phyloP scores from a whole-genome alignment of 768 basidiomycete genomes.

The Mycena latifolia region DNA sequence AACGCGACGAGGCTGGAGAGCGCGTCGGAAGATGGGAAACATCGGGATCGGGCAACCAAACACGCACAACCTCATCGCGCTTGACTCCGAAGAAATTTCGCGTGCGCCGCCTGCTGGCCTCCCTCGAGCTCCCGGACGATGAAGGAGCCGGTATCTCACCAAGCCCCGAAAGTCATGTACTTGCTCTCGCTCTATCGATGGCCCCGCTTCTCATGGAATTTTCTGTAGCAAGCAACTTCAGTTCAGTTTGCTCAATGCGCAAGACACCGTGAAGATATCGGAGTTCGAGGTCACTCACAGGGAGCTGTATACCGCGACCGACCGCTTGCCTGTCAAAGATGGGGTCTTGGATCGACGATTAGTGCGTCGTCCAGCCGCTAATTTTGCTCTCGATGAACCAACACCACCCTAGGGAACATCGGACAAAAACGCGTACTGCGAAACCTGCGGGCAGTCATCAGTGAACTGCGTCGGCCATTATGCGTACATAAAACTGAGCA shows the following conservation, averaged over 20 bases:
- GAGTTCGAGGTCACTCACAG: slow-evolving; percentile 97
- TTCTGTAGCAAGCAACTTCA: slow-evolving; percentile 89
- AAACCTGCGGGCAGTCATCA: slow-evolving; percentile 92
- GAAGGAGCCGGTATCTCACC: slow-evolving; percentile 87
- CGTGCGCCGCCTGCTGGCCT: not conserved
- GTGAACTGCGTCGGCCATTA: slow-evolving; percentile 99
- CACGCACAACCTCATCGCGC: not conserved
- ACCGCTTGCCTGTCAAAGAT: slow-evolving; percentile 88
- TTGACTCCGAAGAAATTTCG: slow-evolving; percentile 13
- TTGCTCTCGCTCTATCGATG: slow-evolving; percentile 35
- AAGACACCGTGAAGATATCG: slow-evolving; percentile 95
- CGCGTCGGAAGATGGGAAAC: slow-evolving; percentile 31
- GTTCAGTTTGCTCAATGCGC: slow-evolving; percentile 93
- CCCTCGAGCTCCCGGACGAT: slow-evolving; percentile 49
- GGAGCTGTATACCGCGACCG: slow-evolving; percentile 89
- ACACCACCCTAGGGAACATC: slow-evolving; percentile 82
- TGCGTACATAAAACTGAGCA: slow-evolving; percentile 96
- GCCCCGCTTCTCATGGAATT: slow-evolving; percentile 23
- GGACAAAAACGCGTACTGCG: slow-evolving; percentile 92
- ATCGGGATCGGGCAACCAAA: slow-evolving; percentile 9
- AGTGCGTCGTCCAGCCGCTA: slow-evolving; percentile 58
- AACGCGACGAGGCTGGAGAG: slow-evolving; percentile 2
- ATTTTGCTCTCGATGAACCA: not conserved
- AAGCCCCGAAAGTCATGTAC: slow-evolving; percentile 88
- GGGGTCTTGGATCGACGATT: slow-evolving; percentile 94